Conservation (phyloP, 1,284 basidiomycete species). For the Malassezia yamatoensis region DNA sequence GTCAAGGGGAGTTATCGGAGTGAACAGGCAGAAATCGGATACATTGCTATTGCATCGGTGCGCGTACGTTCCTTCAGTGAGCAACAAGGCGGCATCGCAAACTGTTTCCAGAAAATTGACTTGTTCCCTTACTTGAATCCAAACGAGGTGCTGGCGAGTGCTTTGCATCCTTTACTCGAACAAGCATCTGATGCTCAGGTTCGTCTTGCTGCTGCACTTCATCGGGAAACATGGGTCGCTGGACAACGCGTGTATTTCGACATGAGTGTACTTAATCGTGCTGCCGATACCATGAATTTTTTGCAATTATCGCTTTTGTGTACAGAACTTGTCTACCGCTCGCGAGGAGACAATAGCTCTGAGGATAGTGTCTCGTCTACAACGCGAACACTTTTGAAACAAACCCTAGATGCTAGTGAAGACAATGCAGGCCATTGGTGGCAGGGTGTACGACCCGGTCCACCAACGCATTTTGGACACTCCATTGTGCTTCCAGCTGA, state of each 20-base stretch:
- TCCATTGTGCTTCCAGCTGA: conserved; percentile 53
- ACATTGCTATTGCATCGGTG: conserved; percentile 73
- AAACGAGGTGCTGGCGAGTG: conserved; percentile 57
- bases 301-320: conserved; percentile 3
- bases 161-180: conserved; percentile 58
- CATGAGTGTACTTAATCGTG: conserved; percentile 63
- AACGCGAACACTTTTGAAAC: conserved; percentile 24
- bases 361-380: conserved; percentile 19
- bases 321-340: conserved; percentile 11
- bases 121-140: conserved; percentile 72
- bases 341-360: conserved; percentile 18
- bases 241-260: conserved; percentile 71
- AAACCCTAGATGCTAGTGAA: conserved; percentile 28
- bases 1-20: conserved; percentile 63
- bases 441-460: conserved; percentile 35
- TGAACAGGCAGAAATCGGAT: conserved; percentile 62
- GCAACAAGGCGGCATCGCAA: conserved; percentile 58
- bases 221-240: conserved; percentile 70
- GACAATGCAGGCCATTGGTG: conserved; percentile 24
- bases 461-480: conserved; percentile 35
- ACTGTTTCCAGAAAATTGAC: conserved; percentile 78
- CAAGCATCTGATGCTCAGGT: conserved; percentile 58
- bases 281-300: conserved; percentile 28
- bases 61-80: conserved; percentile 62
- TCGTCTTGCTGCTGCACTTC: conserved; percentile 62